Conservation (phyloP, 2,329 filamentous ascomycete genomes). For the Colletotrichum incanum region DNA sequence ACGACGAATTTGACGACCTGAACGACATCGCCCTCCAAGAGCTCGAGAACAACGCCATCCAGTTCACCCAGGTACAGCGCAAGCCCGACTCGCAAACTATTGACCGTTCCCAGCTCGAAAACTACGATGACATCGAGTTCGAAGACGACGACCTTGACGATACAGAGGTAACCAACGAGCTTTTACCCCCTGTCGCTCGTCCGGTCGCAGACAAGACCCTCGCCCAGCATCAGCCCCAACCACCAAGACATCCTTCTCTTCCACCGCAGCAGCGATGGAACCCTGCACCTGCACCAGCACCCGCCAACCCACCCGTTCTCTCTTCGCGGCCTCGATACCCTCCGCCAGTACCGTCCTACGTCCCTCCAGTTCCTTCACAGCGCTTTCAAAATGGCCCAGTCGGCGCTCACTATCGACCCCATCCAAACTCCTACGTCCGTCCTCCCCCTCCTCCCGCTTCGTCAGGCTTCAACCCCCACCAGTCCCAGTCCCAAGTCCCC, state of each 20-base stretch:
- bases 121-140: slow-evolving; percentile 60
- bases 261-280: slow-evolving; percentile 54
- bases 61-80: slow-evolving; percentile 68
- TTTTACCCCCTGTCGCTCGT: slow-evolving; percentile 57
- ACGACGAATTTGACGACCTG: slow-evolving; percentile 75
- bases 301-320: slow-evolving; percentile 27
- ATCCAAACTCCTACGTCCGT: slow-evolving; percentile 60
- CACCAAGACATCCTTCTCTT: slow-evolving; percentile 35
- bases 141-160: slow-evolving; percentile 74
- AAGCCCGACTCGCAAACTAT: slow-evolving; percentile 47
- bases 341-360: slow-evolving; percentile 35
- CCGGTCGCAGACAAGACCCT: slow-evolving; percentile 55
- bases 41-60: slow-evolving; percentile 76
- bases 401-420: slow-evolving; percentile 50
- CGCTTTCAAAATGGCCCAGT: slow-evolving; percentile 46
- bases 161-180: slow-evolving; percentile 68
- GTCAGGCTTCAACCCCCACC: slow-evolving; percentile 51
- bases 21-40: slow-evolving; percentile 72
- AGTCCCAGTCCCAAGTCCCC: slow-evolving; percentile 50
- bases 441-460: slow-evolving; percentile 50
- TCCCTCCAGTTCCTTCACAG: slow-evolving; percentile 40
- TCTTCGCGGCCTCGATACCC: slow-evolving; percentile 43
- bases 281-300: slow-evolving; percentile 47
- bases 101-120: slow-evolving; percentile 48
- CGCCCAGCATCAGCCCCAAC: slow-evolving; percentile 52